A percentile compares a stretch with the other conserved stretches of the same genome.
Conservation (phyloP, 352 stramenopile species). For the Globisporangium orthogonon region DNA sequence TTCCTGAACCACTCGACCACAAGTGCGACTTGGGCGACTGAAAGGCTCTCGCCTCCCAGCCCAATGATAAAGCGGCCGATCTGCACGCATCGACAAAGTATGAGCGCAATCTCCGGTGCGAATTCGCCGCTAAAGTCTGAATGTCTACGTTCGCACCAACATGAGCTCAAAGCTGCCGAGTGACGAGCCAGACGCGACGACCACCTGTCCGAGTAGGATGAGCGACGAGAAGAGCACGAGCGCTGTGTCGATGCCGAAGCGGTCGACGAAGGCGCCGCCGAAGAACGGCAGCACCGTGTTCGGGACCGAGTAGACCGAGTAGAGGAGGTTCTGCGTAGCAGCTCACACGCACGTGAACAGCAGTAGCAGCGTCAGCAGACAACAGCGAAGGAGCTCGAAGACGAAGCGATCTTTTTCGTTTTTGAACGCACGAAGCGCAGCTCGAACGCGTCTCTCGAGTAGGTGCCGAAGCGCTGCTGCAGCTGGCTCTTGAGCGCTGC, state of each 20-base stretch:
- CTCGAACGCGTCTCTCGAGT: conserved; percentile 68
- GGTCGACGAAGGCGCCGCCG: conserved; percentile 89
- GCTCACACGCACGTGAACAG: neutral
- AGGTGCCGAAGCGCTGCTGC: conserved; percentile 75
- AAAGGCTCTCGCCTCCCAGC: conserved; percentile 88
- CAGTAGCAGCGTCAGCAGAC: neutral
- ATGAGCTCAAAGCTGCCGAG: conserved; percentile 75
- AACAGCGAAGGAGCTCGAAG: neutral
- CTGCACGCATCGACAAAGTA: conserved; percentile 19
- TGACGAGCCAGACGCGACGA: conserved; percentile 85
- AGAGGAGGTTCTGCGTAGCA: conserved; percentile 82
- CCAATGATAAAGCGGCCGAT: conserved; percentile 88
- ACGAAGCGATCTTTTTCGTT: neutral
- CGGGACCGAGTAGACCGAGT: conserved; percentile 91
- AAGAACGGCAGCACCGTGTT: conserved; percentile 93
- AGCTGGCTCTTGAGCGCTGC: conserved; percentile 84
- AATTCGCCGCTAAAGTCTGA: neutral
- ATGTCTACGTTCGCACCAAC: conserved; percentile 22
- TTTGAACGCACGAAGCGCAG: conserved; percentile 59
- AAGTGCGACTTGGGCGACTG: conserved; percentile 87
- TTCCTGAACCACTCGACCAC: conserved; percentile 92
- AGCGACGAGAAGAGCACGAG: conserved; percentile 80
- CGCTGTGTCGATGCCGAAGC: conserved; percentile 78
- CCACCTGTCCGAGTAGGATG: conserved; percentile 79
- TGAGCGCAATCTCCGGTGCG: neutral